Conservation (phyloP, 257 asterid species). For the Solanum piurae region DNA sequence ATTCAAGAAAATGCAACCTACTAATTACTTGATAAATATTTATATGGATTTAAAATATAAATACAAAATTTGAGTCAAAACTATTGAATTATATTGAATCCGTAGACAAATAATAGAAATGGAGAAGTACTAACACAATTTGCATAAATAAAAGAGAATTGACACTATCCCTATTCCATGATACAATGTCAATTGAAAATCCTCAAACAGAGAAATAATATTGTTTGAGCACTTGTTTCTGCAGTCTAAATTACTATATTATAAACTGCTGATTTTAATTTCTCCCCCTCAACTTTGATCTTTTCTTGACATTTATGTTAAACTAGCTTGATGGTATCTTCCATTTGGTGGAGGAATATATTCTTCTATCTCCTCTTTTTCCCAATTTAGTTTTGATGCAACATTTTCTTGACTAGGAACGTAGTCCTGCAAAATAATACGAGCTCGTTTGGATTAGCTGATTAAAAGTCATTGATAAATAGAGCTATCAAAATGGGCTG, state of each 20-base stretch:
- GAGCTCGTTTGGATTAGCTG: neutral
- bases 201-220: neutral
- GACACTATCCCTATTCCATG: neutral
- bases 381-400: slow-evolving; percentile 21
- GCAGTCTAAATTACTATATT: neutral
- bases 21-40: neutral
- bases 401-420: slow-evolving; percentile 12
- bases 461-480: neutral
- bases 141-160: neutral
- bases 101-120: neutral
- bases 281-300: neutral
- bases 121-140: neutral
- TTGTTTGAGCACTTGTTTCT: neutral
- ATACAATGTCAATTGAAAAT: neutral
- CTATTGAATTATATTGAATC: neutral
- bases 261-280: neutral
- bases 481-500: too few species aligned
- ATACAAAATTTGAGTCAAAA: neutral
- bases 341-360: neutral
- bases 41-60: neutral
- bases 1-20: neutral
- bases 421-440: slow-evolving; percentile 13
- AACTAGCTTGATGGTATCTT: neutral
- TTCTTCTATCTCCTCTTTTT: slow-evolving; percentile 3
- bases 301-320: neutral